These are phyloP conservation scores for Nothopassalora personata DNA, from an alignment of 2,329 filamentous ascomycete genomes.

Conservation along the genomic window DNA sequence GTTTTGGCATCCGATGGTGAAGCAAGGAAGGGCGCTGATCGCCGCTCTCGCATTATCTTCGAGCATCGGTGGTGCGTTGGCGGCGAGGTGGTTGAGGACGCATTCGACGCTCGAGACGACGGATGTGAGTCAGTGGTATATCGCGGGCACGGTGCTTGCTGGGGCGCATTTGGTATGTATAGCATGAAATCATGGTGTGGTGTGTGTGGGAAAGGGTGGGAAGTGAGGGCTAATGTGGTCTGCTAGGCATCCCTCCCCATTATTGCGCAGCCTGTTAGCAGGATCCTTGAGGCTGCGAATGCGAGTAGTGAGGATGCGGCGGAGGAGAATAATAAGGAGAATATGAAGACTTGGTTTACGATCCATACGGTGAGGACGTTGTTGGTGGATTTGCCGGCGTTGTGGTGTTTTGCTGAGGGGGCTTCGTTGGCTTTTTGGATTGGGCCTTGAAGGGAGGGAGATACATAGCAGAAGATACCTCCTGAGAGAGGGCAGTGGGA, in stretches of 20 bases:
- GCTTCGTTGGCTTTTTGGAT: constrained; percentile 24
- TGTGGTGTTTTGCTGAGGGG: constrained; percentile 30
- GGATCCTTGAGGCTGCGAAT: constrained; percentile 17
- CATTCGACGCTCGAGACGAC: constrained; percentile 26
- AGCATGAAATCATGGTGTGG: background rate
- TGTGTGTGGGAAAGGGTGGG: background rate
- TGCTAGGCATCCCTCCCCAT: constrained; percentile 17
- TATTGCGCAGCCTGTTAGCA: constrained; percentile 19
- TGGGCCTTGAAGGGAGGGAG: background rate
- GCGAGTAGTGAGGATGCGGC: constrained; percentile 13
- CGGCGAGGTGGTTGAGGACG: constrained; percentile 23
- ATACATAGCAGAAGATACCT: background rate
- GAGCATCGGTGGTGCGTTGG: constrained; percentile 19
- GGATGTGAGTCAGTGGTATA: constrained; percentile 26
- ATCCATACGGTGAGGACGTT: constrained; percentile 26
- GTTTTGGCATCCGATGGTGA: constrained; percentile 26
- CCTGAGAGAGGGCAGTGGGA: background rate
- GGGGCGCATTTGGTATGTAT: constrained; percentile 19
- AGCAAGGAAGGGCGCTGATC: constrained; percentile 20
- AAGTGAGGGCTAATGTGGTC: background rate
- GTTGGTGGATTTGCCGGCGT: constrained; percentile 24
- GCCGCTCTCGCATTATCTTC: constrained; percentile 16
- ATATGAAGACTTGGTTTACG: constrained; percentile 26
- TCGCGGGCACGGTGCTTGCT: constrained; percentile 24
- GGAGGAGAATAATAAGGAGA: constrained; percentile 21